Percentiles rank a stretch among this genome's conserved stretches.
phyloP scores from a whole-genome alignment of 345 rosid species.

The Rhodamnia rubescens region DNA sequence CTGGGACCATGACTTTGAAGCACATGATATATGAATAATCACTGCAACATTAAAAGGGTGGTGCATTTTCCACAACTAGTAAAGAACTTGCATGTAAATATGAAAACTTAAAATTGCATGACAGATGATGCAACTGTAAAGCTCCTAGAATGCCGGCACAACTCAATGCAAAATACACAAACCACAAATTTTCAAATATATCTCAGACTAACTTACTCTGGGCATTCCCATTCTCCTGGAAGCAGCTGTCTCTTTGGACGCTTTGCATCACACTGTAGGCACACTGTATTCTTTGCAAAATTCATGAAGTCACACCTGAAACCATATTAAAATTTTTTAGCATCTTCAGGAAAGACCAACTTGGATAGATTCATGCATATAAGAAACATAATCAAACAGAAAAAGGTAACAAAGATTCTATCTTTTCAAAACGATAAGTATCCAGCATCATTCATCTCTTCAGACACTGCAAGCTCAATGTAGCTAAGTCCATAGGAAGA shows the following conservation, averaged over 20 bases:
- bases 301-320: slow-evolving; percentile 96
- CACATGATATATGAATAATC: neutral
- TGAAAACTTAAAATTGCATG: neutral
- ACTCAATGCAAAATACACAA: neutral
- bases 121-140: neutral
- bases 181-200: neutral
- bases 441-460: neutral
- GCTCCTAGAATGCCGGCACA: neutral
- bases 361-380: neutral
- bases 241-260: slow-evolving; percentile 93
- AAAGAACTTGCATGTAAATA: neutral
- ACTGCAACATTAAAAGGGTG: neutral
- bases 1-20: neutral
- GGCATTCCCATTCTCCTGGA: slow-evolving; percentile 99
- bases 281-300: slow-evolving; percentile 84
- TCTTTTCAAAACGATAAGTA: neutral
- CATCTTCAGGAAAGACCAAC: neutral
- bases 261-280: slow-evolving; percentile 97
- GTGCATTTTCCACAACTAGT: neutral
- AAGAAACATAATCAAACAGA: neutral
- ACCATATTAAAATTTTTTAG: neutral
- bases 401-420: neutral
- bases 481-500: neutral
- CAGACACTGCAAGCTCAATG: neutral
- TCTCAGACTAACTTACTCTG: slow-evolving; percentile 50